A percentile compares a stretch with the other conserved stretches of the same genome.
phyloP scores from a whole-genome alignment of 225 moss, liverwort and hornwort species.

The Marchantia polymorpha region DNA sequence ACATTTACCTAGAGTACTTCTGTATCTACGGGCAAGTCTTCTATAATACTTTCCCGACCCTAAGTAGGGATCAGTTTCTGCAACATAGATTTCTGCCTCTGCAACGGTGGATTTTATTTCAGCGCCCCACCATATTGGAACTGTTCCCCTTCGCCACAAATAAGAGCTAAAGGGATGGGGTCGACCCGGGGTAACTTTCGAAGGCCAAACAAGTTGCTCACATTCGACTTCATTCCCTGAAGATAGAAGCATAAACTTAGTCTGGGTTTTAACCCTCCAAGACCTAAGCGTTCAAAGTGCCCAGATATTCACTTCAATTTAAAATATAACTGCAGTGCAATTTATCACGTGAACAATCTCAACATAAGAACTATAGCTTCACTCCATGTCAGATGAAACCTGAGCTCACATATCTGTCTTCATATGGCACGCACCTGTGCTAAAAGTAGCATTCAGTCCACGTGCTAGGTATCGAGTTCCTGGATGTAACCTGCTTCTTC shows the following conservation, averaged over 20 bases:
- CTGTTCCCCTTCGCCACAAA: slow-evolving; percentile 98
- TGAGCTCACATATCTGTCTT: not conserved
- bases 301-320: not conserved
- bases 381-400: not conserved
- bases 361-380: not conserved
- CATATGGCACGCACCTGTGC: slow-evolving; percentile 64
- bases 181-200: slow-evolving; percentile 50
- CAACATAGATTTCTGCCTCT: slow-evolving; percentile 94
- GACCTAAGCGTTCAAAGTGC: not conserved
- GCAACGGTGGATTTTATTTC: slow-evolving; percentile 92
- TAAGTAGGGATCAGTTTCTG: slow-evolving; percentile 72
- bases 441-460: slow-evolving; percentile 85
- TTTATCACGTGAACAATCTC: not conserved
- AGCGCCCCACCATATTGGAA: slow-evolving; percentile 99
- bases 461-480: slow-evolving; percentile 97
- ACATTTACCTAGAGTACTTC: slow-evolving; percentile 32
- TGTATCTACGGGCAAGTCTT: slow-evolving; percentile 68
- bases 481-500: slow-evolving; percentile 96
- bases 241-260: not conserved
- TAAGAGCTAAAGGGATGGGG: slow-evolving; percentile 85
- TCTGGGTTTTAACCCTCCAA: not conserved
- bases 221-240: slow-evolving; percentile 98
- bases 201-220: slow-evolving; percentile 98
- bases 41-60: slow-evolving; percentile 72
- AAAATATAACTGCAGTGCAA: not conserved